A percentile compares a stretch with the other conserved stretches of the same genome.
These are phyloP conservation scores for Trichoderma simmonsii DNA, from an alignment of 2,329 filamentous ascomycete species.

Conservation along the genomic window DNA sequence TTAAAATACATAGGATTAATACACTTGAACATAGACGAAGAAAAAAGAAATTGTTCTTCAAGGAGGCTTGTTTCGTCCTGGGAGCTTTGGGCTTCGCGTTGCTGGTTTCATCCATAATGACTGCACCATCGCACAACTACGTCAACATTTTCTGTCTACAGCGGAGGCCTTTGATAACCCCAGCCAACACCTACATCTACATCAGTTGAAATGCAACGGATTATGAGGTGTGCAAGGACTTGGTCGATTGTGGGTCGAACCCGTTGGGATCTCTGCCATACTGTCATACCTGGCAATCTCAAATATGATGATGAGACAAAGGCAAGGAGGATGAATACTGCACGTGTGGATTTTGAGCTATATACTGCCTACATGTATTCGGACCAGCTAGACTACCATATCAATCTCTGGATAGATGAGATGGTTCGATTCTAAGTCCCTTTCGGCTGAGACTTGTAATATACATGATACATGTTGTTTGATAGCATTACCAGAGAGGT, in stretches of 20 bases:
- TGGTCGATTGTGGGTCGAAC: not conserved
- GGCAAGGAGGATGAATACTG: too few species aligned
- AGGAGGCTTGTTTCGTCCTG: not conserved
- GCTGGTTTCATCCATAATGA: not conserved
- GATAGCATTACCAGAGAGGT: not conserved
- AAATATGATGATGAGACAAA: too few species aligned
- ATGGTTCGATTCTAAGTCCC: too few species aligned
- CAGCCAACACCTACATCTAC: not conserved
- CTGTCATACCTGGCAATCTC: too few species aligned
- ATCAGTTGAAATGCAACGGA: not conserved
- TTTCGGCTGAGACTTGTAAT: too few species aligned
- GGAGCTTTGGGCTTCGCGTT: not conserved
- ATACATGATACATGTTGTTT: not conserved
- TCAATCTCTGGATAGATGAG: too few species aligned
- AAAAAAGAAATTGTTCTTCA: not conserved
- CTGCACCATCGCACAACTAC: not conserved
- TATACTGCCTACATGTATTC: too few species aligned
- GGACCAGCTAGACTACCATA: too few species aligned
- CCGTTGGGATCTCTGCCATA: too few species aligned
- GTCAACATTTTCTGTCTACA: not conserved
- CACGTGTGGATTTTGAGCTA: too few species aligned
- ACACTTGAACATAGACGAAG: not conserved
- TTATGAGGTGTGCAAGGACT: conserved; percentile 5
- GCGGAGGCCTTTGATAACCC: too few species aligned
- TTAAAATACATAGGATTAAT: not conserved